These are phyloP conservation scores for Myxozyma neglecta DNA, from an alignment of 805 yeast genomes.

Conservation along the genomic window DNA sequence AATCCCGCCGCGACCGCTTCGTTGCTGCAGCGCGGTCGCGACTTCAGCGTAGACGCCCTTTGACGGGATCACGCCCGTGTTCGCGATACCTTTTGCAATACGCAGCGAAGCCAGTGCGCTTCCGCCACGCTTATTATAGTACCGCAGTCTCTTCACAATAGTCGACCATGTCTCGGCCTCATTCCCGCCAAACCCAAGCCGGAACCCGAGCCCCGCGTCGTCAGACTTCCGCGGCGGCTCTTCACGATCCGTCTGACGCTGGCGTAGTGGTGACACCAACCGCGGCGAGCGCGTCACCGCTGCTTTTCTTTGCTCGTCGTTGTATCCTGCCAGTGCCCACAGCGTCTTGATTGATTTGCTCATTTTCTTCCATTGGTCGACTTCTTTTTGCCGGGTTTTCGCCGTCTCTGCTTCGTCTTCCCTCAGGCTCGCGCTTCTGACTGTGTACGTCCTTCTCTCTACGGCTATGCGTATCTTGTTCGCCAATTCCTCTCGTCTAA, in stretches of 20 bases:
- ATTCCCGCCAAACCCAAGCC: too few relatives aligned
- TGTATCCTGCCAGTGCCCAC: not conserved
- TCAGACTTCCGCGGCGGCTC: not conserved
- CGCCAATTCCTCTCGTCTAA: too few relatives aligned
- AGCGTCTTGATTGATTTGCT: too few relatives aligned
- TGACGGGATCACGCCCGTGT: constrained; percentile 3
- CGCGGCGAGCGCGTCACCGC: not conserved
- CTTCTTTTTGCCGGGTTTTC: too few relatives aligned
- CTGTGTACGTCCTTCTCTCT: too few relatives aligned
- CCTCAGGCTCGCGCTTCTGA: too few relatives aligned
- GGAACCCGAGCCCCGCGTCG: too few relatives aligned
- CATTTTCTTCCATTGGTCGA: too few relatives aligned
- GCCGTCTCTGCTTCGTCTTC: too few relatives aligned
- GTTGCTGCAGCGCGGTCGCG: not conserved
- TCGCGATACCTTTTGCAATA: constrained; percentile 5
- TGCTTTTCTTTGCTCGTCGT: not conserved
- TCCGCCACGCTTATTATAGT: not conserved
- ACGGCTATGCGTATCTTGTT: too few relatives aligned
- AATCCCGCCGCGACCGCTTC: constrained; percentile 1
- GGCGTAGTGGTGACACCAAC: not conserved
- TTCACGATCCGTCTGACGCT: not conserved
- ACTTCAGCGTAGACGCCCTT: constrained; percentile 4
- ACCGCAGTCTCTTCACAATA: not conserved
- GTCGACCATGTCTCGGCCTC: constrained; percentile 7
- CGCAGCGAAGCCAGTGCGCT: not conserved